These are phyloP conservation scores for Diaporthe eres DNA, from an alignment of 2,329 filamentous ascomycete species.

Conservation along the genomic window DNA sequence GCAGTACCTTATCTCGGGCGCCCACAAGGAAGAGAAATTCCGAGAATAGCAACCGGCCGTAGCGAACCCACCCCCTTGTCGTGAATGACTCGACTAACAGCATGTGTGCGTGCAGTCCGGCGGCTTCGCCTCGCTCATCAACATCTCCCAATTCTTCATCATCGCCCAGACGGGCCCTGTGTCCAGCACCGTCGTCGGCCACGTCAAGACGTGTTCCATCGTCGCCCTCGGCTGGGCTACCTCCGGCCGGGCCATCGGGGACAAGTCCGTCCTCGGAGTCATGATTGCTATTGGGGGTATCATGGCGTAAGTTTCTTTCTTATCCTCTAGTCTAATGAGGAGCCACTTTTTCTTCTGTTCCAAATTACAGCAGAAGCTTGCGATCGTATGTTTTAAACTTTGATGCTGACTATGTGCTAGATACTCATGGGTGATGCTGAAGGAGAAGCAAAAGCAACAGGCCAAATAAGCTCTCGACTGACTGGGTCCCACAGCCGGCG, in stretches of 20 bases:
- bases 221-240: constrained; percentile 74
- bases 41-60: constrained; percentile 14
- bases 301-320: constrained; percentile 62
- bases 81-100: constrained; percentile 35
- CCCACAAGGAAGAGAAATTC: not conserved
- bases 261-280: constrained; percentile 69
- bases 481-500: not conserved
- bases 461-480: constrained; percentile 33
- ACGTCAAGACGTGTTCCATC: constrained; percentile 76
- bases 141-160: constrained; percentile 75
- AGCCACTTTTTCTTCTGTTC: not conserved
- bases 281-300: constrained; percentile 70
- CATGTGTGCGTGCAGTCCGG: constrained; percentile 64
- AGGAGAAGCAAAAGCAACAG: constrained; percentile 53
- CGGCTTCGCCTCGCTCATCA: constrained; percentile 74
- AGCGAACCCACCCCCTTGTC: not conserved
- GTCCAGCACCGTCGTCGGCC: constrained; percentile 75
- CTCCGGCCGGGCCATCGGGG: constrained; percentile 68
- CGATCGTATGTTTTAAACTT: not conserved
- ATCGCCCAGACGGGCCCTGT: constrained; percentile 74
- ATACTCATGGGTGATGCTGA: constrained; percentile 64
- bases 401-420: constrained; percentile 48
- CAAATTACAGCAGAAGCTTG: too few relatives aligned
- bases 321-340: not conserved
- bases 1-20: constrained; percentile 10